Evolutionary conservation across 257 asterid genomes (phyloP).

Genomic region (Penstemon newberryi): DNA sequence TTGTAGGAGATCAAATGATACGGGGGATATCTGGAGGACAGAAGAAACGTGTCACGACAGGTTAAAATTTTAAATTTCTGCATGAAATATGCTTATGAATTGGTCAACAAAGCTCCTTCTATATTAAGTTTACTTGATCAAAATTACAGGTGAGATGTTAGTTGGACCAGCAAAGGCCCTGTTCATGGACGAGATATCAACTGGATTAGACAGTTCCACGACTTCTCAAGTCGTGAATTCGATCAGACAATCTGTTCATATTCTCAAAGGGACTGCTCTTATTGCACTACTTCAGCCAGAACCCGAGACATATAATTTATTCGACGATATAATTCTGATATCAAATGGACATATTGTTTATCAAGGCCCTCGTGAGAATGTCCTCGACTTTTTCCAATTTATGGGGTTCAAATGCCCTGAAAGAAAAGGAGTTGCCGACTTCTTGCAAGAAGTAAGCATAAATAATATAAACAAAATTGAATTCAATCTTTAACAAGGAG

Average conservation of each 20-base stretch:
- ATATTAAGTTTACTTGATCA: too few relatives aligned
- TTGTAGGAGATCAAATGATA: slow-evolving; percentile 47
- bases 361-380: slow-evolving; percentile 52
- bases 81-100: too few relatives aligned
- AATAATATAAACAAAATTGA: too few relatives aligned
- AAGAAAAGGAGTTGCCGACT: slow-evolving; percentile 60
- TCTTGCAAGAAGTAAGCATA: slow-evolving; percentile 52
- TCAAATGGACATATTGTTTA: slow-evolving; percentile 48
- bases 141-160: slow-evolving; percentile 46
- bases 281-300: slow-evolving; percentile 59
- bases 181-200: slow-evolving; percentile 66
- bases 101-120: background rate
- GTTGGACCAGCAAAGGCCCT: slow-evolving; percentile 55
- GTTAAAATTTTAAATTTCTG: slow-evolving; percentile 3
- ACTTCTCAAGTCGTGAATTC: slow-evolving; percentile 47
- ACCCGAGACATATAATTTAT: slow-evolving; percentile 51
- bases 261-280: slow-evolving; percentile 48
- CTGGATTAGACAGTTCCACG: slow-evolving; percentile 59
- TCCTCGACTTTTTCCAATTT: slow-evolving; percentile 45
- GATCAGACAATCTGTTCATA: slow-evolving; percentile 43
- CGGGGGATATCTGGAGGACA: slow-evolving; percentile 62
- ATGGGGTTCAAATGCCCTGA: slow-evolving; percentile 54
- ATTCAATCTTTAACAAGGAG: too few relatives aligned
- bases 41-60: slow-evolving; percentile 48
- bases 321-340: slow-evolving; percentile 47